These are phyloP conservation scores for Corylus americana DNA, from an alignment of 306 rosid species.

Conservation along the genomic window DNA sequence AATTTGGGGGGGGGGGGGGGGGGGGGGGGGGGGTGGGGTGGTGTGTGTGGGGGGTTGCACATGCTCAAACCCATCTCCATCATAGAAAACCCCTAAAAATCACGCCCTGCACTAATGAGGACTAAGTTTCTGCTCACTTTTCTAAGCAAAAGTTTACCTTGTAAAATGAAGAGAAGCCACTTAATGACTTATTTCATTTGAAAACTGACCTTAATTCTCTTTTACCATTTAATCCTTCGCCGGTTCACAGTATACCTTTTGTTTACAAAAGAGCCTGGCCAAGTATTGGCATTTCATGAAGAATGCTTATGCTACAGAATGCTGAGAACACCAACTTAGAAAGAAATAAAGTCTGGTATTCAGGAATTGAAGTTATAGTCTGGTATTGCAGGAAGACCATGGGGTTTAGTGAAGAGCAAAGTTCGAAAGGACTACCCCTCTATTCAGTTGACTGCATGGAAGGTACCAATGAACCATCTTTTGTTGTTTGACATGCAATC, in stretches of 20 bases:
- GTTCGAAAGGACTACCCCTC: constrained; percentile 71
- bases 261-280: not conserved
- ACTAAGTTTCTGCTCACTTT: not conserved
- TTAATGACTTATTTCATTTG: not conserved
- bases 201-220: not conserved
- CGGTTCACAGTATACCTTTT: not conserved
- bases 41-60: too few relatives aligned
- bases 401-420: constrained; percentile 59
- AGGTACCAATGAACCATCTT: constrained; percentile 48
- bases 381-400: constrained; percentile 69
- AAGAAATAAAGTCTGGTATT: not conserved
- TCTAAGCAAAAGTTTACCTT: not conserved
- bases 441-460: constrained; percentile 88
- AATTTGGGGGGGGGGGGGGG: not conserved
- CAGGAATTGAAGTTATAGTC: constrained; percentile 17
- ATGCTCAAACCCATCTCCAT: not conserved
- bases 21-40: too few relatives aligned
- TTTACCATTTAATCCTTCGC: not conserved
- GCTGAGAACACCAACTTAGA: not conserved
- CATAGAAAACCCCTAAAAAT: not conserved
- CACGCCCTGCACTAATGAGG: not conserved
- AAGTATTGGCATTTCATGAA: not conserved
- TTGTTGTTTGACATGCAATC: constrained; percentile 1
- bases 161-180: not conserved
- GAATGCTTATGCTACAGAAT: not conserved